A percentile compares a stretch with the other conserved stretches of the same genome.
Conservation (phyloP, 371 early-diverging fungal genomes). For the Syncephalastrum sp. region DNA sequence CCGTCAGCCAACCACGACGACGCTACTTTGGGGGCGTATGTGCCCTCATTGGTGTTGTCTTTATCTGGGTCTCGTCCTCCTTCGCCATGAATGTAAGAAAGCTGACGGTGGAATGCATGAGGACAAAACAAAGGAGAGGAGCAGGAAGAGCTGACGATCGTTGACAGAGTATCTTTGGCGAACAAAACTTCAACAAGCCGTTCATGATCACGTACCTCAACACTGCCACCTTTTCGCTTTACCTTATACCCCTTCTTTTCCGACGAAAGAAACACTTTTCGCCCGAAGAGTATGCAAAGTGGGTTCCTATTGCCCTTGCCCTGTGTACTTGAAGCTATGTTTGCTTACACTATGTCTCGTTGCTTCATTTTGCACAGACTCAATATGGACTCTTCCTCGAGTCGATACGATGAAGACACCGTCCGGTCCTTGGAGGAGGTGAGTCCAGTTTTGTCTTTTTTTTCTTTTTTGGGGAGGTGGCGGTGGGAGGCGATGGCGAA, state of each 20-base stretch:
- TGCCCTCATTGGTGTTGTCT: conserved; percentile 67
- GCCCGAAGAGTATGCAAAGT: conserved; percentile 22
- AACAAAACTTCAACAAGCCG: conserved; percentile 70
- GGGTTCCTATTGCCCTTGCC: background rate
- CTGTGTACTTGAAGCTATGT: too few relatives aligned
- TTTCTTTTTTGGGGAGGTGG: too few relatives aligned
- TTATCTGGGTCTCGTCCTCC: conserved; percentile 84
- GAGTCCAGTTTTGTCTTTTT: background rate
- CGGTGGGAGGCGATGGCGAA: background rate
- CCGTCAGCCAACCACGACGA: conserved; percentile 17
- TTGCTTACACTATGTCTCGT: background rate
- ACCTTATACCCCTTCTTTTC: conserved; percentile 44
- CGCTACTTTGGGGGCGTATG: conserved; percentile 60
- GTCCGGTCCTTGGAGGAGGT: background rate
- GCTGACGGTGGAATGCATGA: background rate
- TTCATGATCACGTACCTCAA: conserved; percentile 81
- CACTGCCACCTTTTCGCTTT: conserved; percentile 76
- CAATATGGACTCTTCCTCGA: background rate
- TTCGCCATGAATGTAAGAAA: conserved; percentile 72
- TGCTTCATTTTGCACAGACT: background rate
- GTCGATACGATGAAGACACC: background rate
- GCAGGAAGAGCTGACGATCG: conserved; percentile 1
- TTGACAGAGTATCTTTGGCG: conserved; percentile 66
- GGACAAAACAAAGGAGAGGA: background rate
- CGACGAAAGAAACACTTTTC: conserved; percentile 6